Percentiles rank a stretch among this genome's conserved stretches.
Conservation (phyloP, 768 basidiomycete species). For the Albatrellus ellisii region DNA sequence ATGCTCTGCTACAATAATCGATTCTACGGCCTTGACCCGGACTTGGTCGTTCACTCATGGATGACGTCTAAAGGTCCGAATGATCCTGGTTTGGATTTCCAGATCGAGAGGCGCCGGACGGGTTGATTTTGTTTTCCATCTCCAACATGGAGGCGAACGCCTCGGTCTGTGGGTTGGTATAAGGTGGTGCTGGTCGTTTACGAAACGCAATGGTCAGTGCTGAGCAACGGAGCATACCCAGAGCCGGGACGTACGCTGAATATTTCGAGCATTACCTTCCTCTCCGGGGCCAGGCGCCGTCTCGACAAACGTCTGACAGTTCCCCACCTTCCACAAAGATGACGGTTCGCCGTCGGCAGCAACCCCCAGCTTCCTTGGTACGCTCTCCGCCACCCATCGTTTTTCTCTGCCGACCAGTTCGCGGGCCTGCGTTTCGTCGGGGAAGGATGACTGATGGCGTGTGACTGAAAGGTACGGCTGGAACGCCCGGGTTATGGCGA, state of each 20-base stretch:
- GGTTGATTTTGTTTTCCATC: slow-evolving; percentile 39
- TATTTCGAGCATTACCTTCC: background rate
- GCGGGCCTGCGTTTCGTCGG: slow-evolving; percentile 35
- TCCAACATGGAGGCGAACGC: slow-evolving; percentile 73
- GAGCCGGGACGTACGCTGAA: slow-evolving; percentile 1
- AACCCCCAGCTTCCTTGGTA: slow-evolving; percentile 22
- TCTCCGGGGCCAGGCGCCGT: slow-evolving; percentile 9
- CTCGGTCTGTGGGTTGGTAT: slow-evolving; percentile 82
- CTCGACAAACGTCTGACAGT: slow-evolving; percentile 10
- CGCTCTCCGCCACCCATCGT: slow-evolving; percentile 54
- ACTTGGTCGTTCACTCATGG: too few relatives aligned
- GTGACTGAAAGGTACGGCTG: slow-evolving; percentile 59
- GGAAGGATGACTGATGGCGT: slow-evolving; percentile 40
- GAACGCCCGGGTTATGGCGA: slow-evolving; percentile 84
- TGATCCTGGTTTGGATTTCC: too few relatives aligned
- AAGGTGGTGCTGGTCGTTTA: slow-evolving; percentile 46
- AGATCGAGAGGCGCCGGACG: too few relatives aligned
- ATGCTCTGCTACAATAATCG: too few relatives aligned
- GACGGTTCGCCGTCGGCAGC: background rate
- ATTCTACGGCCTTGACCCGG: too few relatives aligned
- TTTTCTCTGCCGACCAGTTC: slow-evolving; percentile 44
- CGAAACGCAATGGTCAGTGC: background rate
- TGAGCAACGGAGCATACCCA: background rate
- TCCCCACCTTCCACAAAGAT: slow-evolving; percentile 3
- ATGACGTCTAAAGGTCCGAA: too few relatives aligned